Evolutionary conservation across 371 early-diverging fungal genomes (phyloP).

Genomic region (Conidiobolus coronatus): DNA sequence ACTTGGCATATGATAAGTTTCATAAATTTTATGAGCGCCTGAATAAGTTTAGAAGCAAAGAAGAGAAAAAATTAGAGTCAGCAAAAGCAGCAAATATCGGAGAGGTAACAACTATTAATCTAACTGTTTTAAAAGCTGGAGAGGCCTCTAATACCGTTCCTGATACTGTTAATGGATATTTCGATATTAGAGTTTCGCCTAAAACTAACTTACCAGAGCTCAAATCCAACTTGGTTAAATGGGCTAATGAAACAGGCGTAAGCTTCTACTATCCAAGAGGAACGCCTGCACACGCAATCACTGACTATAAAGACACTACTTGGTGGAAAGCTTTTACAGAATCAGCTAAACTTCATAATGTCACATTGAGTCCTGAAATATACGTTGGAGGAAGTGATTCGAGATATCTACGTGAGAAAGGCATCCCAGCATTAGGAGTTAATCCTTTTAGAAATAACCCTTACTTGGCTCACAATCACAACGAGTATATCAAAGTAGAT

Average conservation of each 20-base stretch:
- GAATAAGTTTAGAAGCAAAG: constrained; percentile 13
- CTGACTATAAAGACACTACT: constrained; percentile 21
- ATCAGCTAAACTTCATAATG: neutral
- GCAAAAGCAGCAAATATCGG: constrained; percentile 18
- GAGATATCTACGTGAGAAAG: constrained; percentile 35
- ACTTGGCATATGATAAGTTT: constrained; percentile 39
- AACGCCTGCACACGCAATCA: constrained; percentile 16
- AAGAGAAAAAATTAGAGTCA: constrained; percentile 16
- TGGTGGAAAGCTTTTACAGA: constrained; percentile 33
- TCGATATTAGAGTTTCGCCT: constrained; percentile 52
- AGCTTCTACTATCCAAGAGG: constrained; percentile 16
- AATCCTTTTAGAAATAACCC: constrained; percentile 39
- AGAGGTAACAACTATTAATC: constrained; percentile 50
- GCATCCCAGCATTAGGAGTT: constrained; percentile 37
- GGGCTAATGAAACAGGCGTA: constrained; percentile 7
- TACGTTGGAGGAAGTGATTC: constrained; percentile 63
- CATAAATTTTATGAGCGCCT: constrained; percentile 6
- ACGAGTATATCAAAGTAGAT: constrained; percentile 44
- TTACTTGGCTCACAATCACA: constrained; percentile 44
- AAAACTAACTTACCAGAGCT: constrained; percentile 25
- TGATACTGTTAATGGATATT: constrained; percentile 23
- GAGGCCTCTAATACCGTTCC: constrained; percentile 46
- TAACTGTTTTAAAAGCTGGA: constrained; percentile 11
- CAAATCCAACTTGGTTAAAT: constrained; percentile 15
- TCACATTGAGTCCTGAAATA: constrained; percentile 31